Base-by-base conservation (phyloP, 768 basidiomycete genomes). In the Lactifluus volemus region DNA sequence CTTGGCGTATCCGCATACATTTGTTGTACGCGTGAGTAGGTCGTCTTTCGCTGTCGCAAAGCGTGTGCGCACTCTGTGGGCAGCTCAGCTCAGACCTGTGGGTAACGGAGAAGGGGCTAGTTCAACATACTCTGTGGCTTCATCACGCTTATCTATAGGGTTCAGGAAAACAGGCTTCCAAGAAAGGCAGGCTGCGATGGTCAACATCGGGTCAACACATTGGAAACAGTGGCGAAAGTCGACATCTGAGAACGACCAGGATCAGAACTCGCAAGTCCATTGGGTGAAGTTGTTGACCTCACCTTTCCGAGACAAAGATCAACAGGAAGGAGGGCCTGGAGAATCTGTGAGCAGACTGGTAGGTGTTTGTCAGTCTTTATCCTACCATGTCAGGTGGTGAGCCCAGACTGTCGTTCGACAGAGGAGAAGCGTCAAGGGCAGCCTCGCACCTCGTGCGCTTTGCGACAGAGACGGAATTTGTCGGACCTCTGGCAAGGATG, bases 301-400 rank as follows among this genome's bases (percentile, higher is more conserved):
- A 88, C 89, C 79, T 97, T 98, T 8, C 84, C 91, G 29, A 98
- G 79, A 44, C 92, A 80, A 10, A 95, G 75, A n/a, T 98, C 95
- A 14, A 96, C 75, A 1, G 94, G 94, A n/a, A 97, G 78, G 73
- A 85, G 80, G n/a, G 89, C 80, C 89, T 93, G 67, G 60, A 29
- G 25, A 55, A 48, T 19, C 6, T 38, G 15, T 55, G 30, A 60
- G 50, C 8, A 32, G n/a, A 10, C 48, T 44, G n/a, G 19, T 49
- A n/a, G 47, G 10, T 19, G 4, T 32, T 53, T 49, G 36, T 17
- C 32, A 36, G 41, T 29, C 11, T 30, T 60, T 4, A 2, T 67
- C 79, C 59, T 64, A 84, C 87, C 70, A 95, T 83, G 70, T 96
- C n/a, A n/a, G n/a, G n/a, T n/a, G n/a, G n/a, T n/a, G n/a, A n/a